A percentile compares a stretch with the other conserved stretches of the same genome.
Evolutionary conservation across 306 rosid genomes (phyloP).

Genomic region (Begonia masoniana): DNA sequence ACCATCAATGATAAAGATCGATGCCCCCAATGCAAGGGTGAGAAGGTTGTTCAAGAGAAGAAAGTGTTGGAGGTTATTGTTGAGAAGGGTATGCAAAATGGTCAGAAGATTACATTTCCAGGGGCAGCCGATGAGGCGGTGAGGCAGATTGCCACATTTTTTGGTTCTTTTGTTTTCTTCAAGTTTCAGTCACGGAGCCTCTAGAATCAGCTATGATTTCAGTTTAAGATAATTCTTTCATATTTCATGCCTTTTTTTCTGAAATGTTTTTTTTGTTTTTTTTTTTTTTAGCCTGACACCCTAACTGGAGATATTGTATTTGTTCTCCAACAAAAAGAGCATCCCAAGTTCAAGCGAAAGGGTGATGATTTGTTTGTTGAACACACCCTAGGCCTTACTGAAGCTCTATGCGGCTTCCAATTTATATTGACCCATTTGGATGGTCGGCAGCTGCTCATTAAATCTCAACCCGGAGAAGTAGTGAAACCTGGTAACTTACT

Average conservation of each 20-base stretch:
- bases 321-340: conserved; percentile 87
- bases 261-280: conserved; percentile 1
- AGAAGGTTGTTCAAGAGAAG: conserved; percentile 90
- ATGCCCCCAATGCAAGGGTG: conserved; percentile 80
- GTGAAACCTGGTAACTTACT: conserved; percentile 73
- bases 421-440: conserved; percentile 71
- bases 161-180: not conserved
- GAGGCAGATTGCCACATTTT: not conserved
- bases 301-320: conserved; percentile 89
- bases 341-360: conserved; percentile 78
- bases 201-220: not conserved
- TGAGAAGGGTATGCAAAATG: conserved; percentile 95
- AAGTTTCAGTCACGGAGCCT: not conserved
- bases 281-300: conserved; percentile 67
- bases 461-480: conserved; percentile 81
- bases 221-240: no score
- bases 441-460: conserved; percentile 81
- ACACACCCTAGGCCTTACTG: conserved; percentile 65
- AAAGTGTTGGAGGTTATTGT: conserved; percentile 81
- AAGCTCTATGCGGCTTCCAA: conserved; percentile 92
- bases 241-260: not conserved
- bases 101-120: conserved; percentile 79
- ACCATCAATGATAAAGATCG: conserved; percentile 51
- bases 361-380: conserved; percentile 70
- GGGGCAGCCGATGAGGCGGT: conserved; percentile 99